A percentile compares a stretch with the other conserved stretches of the same genome.
Evolutionary conservation across 148 eudicot genomes (phyloP).

Genomic region (Amaranthus palmeri): DNA sequence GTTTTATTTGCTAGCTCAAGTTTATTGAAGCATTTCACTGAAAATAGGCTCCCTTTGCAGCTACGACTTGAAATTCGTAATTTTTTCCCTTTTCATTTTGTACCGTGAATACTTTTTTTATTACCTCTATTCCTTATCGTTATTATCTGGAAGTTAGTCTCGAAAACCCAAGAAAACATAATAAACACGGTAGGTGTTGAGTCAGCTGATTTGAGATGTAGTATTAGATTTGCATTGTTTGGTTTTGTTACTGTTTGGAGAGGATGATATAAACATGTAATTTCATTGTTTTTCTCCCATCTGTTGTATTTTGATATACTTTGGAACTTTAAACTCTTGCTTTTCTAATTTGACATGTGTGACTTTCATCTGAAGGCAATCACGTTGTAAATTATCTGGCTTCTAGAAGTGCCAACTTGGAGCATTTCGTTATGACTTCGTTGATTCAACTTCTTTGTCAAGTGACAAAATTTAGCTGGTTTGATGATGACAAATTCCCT

Average conservation of each 20-base stretch:
- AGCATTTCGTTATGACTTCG: slow-evolving; percentile 73
- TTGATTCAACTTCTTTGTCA: slow-evolving; percentile 81
- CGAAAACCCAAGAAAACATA: background rate
- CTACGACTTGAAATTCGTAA: slow-evolving; percentile 94
- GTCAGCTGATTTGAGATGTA: background rate
- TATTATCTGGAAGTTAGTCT: background rate
- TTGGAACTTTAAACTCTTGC: background rate
- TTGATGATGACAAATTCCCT: slow-evolving; percentile 74
- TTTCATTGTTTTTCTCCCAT: background rate
- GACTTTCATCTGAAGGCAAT: slow-evolving; percentile 62
- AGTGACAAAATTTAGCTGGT: slow-evolving; percentile 82
- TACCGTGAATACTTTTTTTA: background rate
- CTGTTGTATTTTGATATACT: slow-evolving; percentile 5
- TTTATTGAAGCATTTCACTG: slow-evolving; percentile 95
- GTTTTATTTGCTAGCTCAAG: slow-evolving; percentile 90
- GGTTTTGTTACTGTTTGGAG: background rate
- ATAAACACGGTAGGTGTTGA: background rate
- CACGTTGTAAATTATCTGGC: slow-evolving; percentile 77
- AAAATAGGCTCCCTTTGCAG: slow-evolving; percentile 69
- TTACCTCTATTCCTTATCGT: background rate
- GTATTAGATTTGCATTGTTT: background rate
- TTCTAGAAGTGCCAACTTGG: slow-evolving; percentile 77
- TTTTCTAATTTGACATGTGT: slow-evolving; percentile 26
- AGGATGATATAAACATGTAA: slow-evolving; percentile 1
- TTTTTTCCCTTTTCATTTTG: slow-evolving; percentile 25